Base-by-base conservation (phyloP, 805 yeast genomes). In the Kregervanrija fluxuum region DNA sequence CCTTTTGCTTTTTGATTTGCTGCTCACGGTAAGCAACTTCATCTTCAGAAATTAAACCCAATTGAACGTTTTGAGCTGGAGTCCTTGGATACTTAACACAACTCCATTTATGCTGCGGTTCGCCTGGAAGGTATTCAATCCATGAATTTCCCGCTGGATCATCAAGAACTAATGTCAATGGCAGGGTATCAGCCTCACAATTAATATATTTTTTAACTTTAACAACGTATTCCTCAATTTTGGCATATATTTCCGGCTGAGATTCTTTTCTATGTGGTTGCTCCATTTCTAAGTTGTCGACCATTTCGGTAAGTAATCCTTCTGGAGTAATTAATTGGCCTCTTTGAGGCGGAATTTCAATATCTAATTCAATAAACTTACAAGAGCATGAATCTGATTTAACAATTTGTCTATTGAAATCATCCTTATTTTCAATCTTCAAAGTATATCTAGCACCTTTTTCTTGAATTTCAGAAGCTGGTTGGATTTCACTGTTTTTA, bases 121-220 rank as follows among this genome's bases (percentile, higher is more conserved):
- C 96, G 48, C 86, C 90, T 14, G 96, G 96, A 48, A 77, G 65
- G 62, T 74, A 87, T 60, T 87, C 96, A 44, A 93, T 80, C 95
- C 97, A 93, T 4, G 98, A 91, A 69, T 93, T 93, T 12, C 99
- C 99, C 1, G 96, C 77, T 30, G 99, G 97, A 64, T 93, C 99
- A 63, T 90, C 96, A 10, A 88, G 68, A 17, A 74, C 71, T 40
- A 91, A 74, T 0, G 95, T 85, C 49, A 91, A 58, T 2, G 98
- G 98, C 43, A 86, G 64, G 14, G 77, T 73, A 31, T 76, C 77
- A 43, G 75, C 76, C 48, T 82, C 80, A 46, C 88, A 91, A n/a
- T 73, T 71, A 22, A 87, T 68, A 43, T 74, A 77, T 5, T 73
- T 65, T 52, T 70, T 66, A 33, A 91, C 82, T 57, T 77, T 82